These are phyloP conservation scores for Cystobasidiaceae sp. DNA, from an alignment of 1,284 basidiomycete species.

Conservation along the genomic window DNA sequence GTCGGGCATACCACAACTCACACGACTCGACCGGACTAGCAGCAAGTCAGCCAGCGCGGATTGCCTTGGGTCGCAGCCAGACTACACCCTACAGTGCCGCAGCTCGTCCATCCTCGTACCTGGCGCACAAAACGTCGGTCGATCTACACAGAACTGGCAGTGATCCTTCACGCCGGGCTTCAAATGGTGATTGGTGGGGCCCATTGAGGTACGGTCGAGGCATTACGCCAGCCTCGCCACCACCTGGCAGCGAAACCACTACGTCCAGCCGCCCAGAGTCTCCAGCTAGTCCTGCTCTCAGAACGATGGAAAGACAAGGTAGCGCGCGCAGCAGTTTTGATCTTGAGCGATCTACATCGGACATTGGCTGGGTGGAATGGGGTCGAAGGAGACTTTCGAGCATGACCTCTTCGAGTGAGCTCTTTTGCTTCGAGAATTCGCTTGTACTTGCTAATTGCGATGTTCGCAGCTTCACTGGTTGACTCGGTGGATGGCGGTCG, in stretches of 20 bases:
- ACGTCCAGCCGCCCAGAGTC: conserved; percentile 12
- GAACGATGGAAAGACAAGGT: not conserved
- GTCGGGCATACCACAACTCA: conserved; percentile 6
- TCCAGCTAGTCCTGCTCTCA: conserved; percentile 11
- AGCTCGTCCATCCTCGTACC: not conserved
- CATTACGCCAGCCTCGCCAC: conserved; percentile 8
- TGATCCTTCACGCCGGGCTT: conserved; percentile 1
- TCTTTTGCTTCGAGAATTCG: not conserved
- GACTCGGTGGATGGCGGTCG: conserved; percentile 10
- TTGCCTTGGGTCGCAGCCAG: conserved; percentile 16
- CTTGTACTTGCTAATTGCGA: not conserved
- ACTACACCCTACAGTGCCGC: conserved; percentile 13
- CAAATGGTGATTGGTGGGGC: conserved; percentile 26
- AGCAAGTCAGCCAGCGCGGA: conserved; percentile 1
- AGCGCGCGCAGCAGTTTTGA: conserved; percentile 30
- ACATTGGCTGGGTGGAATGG: conserved; percentile 30
- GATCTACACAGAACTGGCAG: conserved; percentile 22
- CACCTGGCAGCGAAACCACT: conserved; percentile 9
- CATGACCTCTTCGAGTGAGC: conserved; percentile 30
- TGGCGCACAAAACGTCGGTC: not conserved
- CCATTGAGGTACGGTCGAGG: conserved; percentile 5
- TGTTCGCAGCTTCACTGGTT: conserved; percentile 7
- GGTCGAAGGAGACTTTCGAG: conserved; percentile 26
- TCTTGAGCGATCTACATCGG: conserved; percentile 25
- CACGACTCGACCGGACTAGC: not conserved